Evolutionary conservation across 2,329 filamentous ascomycete genomes (phyloP).

Genomic region (Huntiella bhutanensis): DNA sequence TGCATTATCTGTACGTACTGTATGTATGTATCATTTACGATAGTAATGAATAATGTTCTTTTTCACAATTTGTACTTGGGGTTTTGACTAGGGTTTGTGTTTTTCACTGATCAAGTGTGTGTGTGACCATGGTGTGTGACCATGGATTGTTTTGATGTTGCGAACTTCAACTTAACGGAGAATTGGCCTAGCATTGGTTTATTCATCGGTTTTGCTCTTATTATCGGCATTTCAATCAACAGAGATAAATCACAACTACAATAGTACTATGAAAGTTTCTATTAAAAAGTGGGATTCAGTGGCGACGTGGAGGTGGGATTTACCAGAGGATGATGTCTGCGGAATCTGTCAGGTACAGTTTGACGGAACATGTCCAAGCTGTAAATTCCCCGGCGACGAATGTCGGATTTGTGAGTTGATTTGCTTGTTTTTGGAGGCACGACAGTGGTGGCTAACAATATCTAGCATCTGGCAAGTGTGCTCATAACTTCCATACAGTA

Average conservation of each 20-base stretch:
- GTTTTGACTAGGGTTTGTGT: not conserved
- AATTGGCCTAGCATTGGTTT: not conserved
- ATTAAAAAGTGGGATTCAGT: slow-evolving; percentile 88
- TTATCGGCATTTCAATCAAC: not conserved
- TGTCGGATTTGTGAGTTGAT: slow-evolving; percentile 60
- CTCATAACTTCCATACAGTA: slow-evolving; percentile 96
- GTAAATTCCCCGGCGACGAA: slow-evolving; percentile 94
- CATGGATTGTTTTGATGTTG: too few relatives aligned
- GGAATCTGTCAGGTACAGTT: slow-evolving; percentile 97
- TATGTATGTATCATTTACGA: not conserved
- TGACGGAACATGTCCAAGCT: slow-evolving; percentile 91
- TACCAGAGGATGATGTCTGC: slow-evolving; percentile 92
- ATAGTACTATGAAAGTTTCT: slow-evolving; percentile 67
- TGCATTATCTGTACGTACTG: not conserved
- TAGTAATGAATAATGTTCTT: not conserved
- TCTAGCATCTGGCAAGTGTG: slow-evolving; percentile 84
- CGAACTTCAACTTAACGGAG: not conserved
- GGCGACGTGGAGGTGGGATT: slow-evolving; percentile 94
- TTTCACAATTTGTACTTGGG: not conserved
- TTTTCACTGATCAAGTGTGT: not conserved
- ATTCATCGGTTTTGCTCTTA: not conserved
- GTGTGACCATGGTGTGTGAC: too few relatives aligned
- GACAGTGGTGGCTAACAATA: not conserved
- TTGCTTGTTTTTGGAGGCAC: not conserved
- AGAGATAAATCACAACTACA: not conserved